These are phyloP conservation scores for Arachis hypogaea DNA, from an alignment of 306 rosid genomes.

Conservation along the genomic window DNA sequence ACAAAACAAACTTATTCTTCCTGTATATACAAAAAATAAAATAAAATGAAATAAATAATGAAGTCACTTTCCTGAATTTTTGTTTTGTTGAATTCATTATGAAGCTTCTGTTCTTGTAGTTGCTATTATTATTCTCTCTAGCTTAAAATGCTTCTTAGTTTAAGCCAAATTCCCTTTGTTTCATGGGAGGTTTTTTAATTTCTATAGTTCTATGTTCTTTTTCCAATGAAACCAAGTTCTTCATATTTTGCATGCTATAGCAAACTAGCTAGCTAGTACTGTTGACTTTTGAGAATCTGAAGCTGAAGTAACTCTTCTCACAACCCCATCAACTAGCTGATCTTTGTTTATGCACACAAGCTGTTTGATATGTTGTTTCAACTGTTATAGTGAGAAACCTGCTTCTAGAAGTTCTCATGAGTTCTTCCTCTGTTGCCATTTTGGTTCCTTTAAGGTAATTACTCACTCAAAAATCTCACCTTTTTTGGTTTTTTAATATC, in stretches of 20 bases:
- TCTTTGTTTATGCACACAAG: constrained; percentile 33
- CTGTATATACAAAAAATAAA: not conserved
- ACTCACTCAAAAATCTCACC: not conserved
- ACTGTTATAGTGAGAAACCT: constrained; percentile 36
- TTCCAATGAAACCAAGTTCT: constrained; percentile 32
- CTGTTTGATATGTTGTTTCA: constrained; percentile 30
- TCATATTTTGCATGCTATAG: constrained; percentile 20
- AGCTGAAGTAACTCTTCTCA: not conserved
- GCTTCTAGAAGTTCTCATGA: constrained; percentile 39
- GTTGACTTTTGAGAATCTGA: constrained; percentile 23
- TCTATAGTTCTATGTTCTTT: constrained; percentile 1
- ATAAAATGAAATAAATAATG: constrained; percentile 6
- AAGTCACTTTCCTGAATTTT: constrained; percentile 37
- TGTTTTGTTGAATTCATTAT: constrained; percentile 2
- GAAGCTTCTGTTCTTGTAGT: constrained; percentile 28
- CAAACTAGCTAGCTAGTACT: not conserved
- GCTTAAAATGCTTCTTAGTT: constrained; percentile 46
- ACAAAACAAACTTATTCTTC: too few relatives aligned
- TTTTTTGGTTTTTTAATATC: not conserved
- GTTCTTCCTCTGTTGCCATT: not conserved
- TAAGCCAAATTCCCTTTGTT: constrained; percentile 36
- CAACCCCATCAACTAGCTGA: constrained; percentile 4
- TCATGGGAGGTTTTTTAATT: not conserved
- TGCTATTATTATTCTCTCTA: constrained; percentile 18
- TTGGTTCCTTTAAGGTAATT: constrained; percentile 46